Evolutionary conservation across 2,329 filamentous ascomycete genomes (phyloP), one percentile per base, ranked within the genome.

Genomic region (Colletotrichum chlorophyti): DNA sequence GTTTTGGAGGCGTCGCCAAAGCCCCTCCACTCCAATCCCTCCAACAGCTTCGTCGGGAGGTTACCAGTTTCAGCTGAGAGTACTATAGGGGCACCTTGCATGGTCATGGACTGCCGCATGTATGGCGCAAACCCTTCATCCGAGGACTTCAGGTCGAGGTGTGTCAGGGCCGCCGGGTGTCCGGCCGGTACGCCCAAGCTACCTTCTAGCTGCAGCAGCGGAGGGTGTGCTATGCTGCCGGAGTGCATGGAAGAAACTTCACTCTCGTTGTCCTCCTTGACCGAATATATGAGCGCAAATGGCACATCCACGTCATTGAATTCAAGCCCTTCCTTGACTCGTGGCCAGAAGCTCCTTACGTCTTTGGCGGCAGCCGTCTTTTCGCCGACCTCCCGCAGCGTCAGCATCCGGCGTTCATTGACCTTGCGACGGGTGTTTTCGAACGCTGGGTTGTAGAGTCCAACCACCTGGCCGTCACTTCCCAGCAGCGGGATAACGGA

Each of bases 351-450:
- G 10, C 79, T 80, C 66, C 85, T 86, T 2, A 93, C 82, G 59
- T 90, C 88, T 43, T 88, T 82, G n/a, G 91, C 90, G 14, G 83
- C 78, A 2, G 89, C 85, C 5, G 89, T 93, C 58, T 83, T 85
- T 71, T 94, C 90, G 46, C 91, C 90, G 40, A 94, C 85, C 68
- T 93, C 90, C 35, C 89, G 83, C 32, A 95, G 75, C 0, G 89
- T 92, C 23, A 91, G 79, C 91, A 94, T 93, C 42, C 91, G 82
- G 52, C 91, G 79, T 73, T 94, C 91, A 3, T 89, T 90, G 60
- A 95, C 86, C 66, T 91, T 91, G 17, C 90, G 82, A 19, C 89
- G 76, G 1, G 91, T 95, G 68, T 93, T 92, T 64, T 95, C 91
- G 64, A 93, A 94, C 0, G 88, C 84, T 3, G 91, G 90, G 66